phyloP scores from a whole-genome alignment of 2,329 filamentous ascomycete genomes.

The Pyricularia pennisetigena region DNA sequence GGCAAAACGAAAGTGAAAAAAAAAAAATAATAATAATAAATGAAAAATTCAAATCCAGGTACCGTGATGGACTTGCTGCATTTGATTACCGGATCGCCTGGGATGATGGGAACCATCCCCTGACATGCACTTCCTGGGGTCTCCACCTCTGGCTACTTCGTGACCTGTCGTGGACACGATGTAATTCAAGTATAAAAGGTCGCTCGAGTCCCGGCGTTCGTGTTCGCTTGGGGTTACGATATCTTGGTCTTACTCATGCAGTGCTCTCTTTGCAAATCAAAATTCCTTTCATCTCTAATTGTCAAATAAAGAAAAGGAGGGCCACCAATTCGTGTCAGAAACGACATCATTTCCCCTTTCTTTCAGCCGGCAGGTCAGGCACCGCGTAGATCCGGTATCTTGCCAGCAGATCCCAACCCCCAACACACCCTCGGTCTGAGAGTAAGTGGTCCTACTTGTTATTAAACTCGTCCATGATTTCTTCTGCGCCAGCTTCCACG shows the following conservation, averaged over 20 bases:
- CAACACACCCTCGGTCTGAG: not conserved
- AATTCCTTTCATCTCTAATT: not conserved
- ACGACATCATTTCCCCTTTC: not conserved
- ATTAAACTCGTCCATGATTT: not conserved
- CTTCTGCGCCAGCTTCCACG: not conserved
- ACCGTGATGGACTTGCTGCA: not conserved
- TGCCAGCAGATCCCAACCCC: not conserved
- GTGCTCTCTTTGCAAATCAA: not conserved
- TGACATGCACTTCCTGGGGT: not conserved
- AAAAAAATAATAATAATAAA: too few species aligned
- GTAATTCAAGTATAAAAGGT: not conserved
- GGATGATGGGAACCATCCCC: not conserved
- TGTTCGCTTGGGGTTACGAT: not conserved
- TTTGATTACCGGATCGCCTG: not conserved
- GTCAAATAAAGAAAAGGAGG: not conserved
- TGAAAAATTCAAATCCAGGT: not conserved
- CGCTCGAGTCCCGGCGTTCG: not conserved
- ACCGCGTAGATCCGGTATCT: not conserved
- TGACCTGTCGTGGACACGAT: not conserved
- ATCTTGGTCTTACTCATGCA: not conserved
- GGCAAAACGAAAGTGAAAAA: not conserved
- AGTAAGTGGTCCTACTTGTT: not conserved
- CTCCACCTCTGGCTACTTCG: not conserved
- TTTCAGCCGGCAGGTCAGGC: not conserved
- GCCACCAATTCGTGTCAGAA: not conserved